Conservation (phyloP, 139 green algal species). For the Desmodesmus armatus region DNA sequence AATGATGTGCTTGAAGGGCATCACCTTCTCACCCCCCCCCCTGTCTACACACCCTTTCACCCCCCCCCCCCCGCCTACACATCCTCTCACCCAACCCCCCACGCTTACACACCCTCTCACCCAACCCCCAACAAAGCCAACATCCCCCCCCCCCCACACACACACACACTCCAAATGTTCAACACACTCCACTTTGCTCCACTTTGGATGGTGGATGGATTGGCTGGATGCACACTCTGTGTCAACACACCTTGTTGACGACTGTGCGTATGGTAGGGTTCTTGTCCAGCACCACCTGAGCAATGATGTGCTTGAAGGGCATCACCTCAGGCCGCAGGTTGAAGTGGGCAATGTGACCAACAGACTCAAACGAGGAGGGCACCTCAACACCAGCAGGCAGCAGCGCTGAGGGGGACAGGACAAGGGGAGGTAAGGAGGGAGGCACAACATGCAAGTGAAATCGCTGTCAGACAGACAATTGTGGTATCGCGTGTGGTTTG, state of each 20-base stretch:
- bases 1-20: conserved; percentile 87
- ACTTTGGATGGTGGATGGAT: conserved; percentile 10
- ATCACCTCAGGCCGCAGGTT: conserved; percentile 93
- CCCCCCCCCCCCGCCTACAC: too few species aligned
- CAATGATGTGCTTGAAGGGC: conserved; percentile 86
- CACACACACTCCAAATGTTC: not conserved
- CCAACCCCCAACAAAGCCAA: not conserved
- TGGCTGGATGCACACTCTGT: not conserved
- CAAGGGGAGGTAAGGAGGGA: too few species aligned
- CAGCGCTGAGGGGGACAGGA: too few species aligned
- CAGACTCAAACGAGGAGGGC: conserved; percentile 92
- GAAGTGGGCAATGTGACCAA: conserved; percentile 97
- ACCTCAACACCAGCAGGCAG: conserved; percentile 85
- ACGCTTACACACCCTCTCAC: not conserved
- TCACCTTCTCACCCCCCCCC: too few species aligned
- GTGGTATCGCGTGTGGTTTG: too few species aligned
- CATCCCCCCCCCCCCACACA: too few species aligned
- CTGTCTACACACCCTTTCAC: too few species aligned
- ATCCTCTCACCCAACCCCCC: too few species aligned
- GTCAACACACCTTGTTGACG: conserved; percentile 96
- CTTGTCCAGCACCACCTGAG: conserved; percentile 86
- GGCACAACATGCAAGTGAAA: too few species aligned
- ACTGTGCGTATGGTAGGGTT: conserved; percentile 92
- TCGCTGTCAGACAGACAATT: too few species aligned
- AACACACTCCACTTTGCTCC: not conserved